Percentiles rank a stretch among this genome's conserved stretches.
phyloP scores from a whole-genome alignment of 2,329 filamentous ascomycete genomes.

The Tetracladium maxilliforme region DNA sequence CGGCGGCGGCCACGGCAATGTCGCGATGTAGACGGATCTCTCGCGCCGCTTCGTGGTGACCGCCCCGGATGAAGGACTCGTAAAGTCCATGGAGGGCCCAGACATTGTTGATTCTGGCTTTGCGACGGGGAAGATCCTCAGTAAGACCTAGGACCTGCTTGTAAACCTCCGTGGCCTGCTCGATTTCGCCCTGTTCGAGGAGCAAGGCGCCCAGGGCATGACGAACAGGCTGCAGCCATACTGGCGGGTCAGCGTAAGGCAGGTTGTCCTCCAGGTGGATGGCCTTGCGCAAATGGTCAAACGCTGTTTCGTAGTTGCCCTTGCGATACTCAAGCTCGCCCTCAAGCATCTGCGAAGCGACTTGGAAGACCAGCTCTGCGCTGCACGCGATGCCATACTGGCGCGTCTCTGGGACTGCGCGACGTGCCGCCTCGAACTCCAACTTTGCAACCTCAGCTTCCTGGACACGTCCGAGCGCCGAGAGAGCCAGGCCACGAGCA shows the following conservation, averaged over 20 bases:
- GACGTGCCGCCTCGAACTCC: slow-evolving; percentile 33
- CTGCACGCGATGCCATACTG: slow-evolving; percentile 54
- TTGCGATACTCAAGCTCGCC: slow-evolving; percentile 61
- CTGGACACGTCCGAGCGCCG: slow-evolving; percentile 36
- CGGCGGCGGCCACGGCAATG: slow-evolving; percentile 36
- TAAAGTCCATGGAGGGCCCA: slow-evolving; percentile 63
- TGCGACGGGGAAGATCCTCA: slow-evolving; percentile 43
- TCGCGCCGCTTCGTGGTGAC: slow-evolving; percentile 27
- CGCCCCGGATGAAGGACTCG: slow-evolving; percentile 48
- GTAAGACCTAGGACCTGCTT: slow-evolving; percentile 44
- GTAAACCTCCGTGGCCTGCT: slow-evolving; percentile 42
- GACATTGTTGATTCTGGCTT: slow-evolving; percentile 57
- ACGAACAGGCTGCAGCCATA: slow-evolving; percentile 63
- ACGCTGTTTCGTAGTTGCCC: slow-evolving; percentile 41
- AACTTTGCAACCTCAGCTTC: slow-evolving; percentile 35
- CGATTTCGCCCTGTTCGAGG: slow-evolving; percentile 46
- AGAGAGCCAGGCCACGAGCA: slow-evolving; percentile 50
- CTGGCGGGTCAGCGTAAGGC: slow-evolving; percentile 63
- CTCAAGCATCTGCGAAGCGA: slow-evolving; percentile 51
- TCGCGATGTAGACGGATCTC: slow-evolving; percentile 33
- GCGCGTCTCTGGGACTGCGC: slow-evolving; percentile 39
- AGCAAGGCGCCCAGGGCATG: slow-evolving; percentile 58
- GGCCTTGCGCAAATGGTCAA: slow-evolving; percentile 38
- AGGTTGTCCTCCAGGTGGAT: slow-evolving; percentile 46
- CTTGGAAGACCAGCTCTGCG: slow-evolving; percentile 50